These are phyloP conservation scores for Leptomonas pyrrhocoris DNA, from an alignment of 208 protist species.

Conservation along the genomic window DNA sequence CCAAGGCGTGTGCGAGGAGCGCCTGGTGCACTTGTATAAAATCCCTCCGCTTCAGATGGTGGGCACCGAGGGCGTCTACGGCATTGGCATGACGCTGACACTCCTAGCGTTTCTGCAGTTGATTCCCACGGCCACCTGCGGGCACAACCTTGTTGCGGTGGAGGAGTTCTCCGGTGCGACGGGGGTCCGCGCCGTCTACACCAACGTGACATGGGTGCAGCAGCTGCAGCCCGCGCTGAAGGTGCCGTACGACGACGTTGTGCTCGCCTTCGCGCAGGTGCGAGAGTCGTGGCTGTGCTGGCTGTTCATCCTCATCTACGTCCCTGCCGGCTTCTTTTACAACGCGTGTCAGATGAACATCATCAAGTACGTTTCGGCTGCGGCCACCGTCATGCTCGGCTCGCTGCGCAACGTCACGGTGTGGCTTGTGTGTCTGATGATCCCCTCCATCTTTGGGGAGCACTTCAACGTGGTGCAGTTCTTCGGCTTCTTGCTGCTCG, in stretches of 20 bases:
- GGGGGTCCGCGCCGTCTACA: constrained; percentile 13
- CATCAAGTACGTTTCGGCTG: constrained; percentile 77
- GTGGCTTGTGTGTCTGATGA: constrained; percentile 62
- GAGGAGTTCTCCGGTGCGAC: constrained; percentile 16
- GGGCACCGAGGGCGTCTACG: constrained; percentile 91
- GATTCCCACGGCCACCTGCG: constrained; percentile 53
- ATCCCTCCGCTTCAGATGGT: constrained; percentile 87
- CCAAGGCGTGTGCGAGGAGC: constrained; percentile 92
- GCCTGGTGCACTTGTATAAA: constrained; percentile 68
- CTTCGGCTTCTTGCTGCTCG: constrained; percentile 59
- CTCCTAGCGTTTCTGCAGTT: constrained; percentile 79
- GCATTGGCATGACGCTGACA: constrained; percentile 64
- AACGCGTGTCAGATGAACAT: constrained; percentile 71
- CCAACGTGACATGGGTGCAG: constrained; percentile 29
- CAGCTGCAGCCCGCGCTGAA: constrained; percentile 27
- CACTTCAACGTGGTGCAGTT: constrained; percentile 70
- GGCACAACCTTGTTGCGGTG: constrained; percentile 41
- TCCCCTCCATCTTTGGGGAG: constrained; percentile 70
- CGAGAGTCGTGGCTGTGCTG: constrained; percentile 41
- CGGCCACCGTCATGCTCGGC: constrained; percentile 70
- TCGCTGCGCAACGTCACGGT: constrained; percentile 75
- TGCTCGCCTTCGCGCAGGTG: constrained; percentile 71
- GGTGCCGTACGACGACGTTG: constrained; percentile 72
- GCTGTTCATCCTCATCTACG: constrained; percentile 48
- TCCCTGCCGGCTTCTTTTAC: constrained; percentile 60